Evolutionary conservation across 2,329 filamentous ascomycete genomes (phyloP).

Genomic region (Balansia obtecta): DNA sequence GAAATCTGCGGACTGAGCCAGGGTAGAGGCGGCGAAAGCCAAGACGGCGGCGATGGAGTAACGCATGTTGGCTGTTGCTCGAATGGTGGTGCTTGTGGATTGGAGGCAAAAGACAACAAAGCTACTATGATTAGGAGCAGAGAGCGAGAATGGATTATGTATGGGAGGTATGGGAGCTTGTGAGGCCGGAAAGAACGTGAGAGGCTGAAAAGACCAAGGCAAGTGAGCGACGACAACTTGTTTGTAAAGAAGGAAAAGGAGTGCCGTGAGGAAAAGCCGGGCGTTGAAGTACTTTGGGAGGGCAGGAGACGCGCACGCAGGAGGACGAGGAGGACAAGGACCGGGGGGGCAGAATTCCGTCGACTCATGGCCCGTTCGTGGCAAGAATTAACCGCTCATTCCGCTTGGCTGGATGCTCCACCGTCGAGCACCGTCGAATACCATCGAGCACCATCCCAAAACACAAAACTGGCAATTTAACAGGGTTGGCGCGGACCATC

Average conservation of each 20-base stretch:
- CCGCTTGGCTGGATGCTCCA: not conserved
- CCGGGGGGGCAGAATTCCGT: too few relatives aligned
- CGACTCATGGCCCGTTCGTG: too few relatives aligned
- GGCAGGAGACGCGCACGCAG: not conserved
- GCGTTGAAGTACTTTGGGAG: slow-evolving; percentile 1
- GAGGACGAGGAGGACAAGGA: too few relatives aligned
- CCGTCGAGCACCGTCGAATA: too few relatives aligned
- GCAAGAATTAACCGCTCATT: slow-evolving; percentile 1
- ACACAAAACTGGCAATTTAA: too few relatives aligned
- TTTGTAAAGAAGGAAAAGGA: slow-evolving; percentile 10
- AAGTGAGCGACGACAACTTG: slow-evolving; percentile 13
- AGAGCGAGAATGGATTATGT: slow-evolving; percentile 8
- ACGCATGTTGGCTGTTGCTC: slow-evolving; percentile 36
- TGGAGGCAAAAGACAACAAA: not conserved
- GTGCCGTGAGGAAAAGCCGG: slow-evolving; percentile 4
- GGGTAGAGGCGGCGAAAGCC: slow-evolving; percentile 36
- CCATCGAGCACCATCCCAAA: too few relatives aligned
- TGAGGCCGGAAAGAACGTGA: slow-evolving; percentile 23
- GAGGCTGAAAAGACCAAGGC: slow-evolving; percentile 14
- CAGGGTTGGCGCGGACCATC: too few relatives aligned
- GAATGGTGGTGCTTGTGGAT: not conserved
- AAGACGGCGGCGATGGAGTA: slow-evolving; percentile 38
- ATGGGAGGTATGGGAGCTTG: too few relatives aligned
- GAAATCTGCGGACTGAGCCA: slow-evolving; percentile 45
- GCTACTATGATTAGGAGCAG: slow-evolving; percentile 2